Conservation (phyloP, 2,329 filamentous ascomycete genomes). For the Acrocalymma vagum region DNA sequence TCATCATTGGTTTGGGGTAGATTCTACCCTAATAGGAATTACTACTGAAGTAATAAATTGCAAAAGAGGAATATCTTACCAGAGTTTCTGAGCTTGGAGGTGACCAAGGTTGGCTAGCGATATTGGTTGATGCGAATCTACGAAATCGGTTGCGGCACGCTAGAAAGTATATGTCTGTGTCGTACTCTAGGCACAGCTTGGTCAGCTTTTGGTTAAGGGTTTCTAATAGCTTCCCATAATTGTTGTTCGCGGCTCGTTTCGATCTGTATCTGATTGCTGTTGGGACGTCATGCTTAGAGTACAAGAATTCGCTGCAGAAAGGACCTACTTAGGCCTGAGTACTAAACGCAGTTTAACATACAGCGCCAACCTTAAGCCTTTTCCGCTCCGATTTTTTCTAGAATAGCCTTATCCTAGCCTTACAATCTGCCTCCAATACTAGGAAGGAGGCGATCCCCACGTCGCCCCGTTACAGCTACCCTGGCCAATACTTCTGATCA, state of each 20-base stretch:
- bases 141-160: conserved; percentile 10
- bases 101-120: conserved; percentile 6
- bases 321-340: too few relatives aligned
- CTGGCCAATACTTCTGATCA: too few relatives aligned
- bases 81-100: conserved; percentile 14
- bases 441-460: too few relatives aligned
- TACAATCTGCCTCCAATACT: too few relatives aligned
- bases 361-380: too few relatives aligned
- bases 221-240: conserved; percentile 4
- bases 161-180: conserved; percentile 12
- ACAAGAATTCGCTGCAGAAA: conserved; percentile 23
- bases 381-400: too few relatives aligned
- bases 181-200: conserved; percentile 8
- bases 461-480: too few relatives aligned
- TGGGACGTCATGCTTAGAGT: conserved; percentile 3
- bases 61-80: conserved; percentile 8
- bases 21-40: conserved; percentile 7
- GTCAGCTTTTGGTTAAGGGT: conserved; percentile 6
- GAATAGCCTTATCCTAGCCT: too few relatives aligned
- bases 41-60: conserved; percentile 2
- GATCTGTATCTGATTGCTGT: background rate
- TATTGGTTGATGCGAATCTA: conserved; percentile 1
- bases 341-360: too few relatives aligned
- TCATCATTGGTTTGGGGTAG: conserved; percentile 5
- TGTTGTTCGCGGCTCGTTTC: conserved; percentile 10